Percentiles rank a stretch among this genome's conserved stretches.
Evolutionary conservation across 129 eudicot species (phyloP).

Genomic region (Deinandra increscens): DNA sequence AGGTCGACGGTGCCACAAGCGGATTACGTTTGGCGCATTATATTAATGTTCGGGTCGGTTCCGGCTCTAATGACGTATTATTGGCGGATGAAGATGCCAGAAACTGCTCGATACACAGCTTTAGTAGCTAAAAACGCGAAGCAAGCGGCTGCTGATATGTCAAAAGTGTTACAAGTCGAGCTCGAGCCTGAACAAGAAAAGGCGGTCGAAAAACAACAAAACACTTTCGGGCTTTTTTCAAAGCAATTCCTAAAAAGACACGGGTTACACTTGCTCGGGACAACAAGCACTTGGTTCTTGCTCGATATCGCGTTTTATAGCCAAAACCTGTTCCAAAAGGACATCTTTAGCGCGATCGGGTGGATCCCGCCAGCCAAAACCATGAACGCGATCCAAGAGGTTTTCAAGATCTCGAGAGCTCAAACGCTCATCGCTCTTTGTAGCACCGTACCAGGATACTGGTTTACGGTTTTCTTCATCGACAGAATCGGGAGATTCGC

Average conservation of each 20-base stretch:
- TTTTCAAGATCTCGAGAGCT: constrained; percentile 57
- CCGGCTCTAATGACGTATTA: constrained; percentile 69
- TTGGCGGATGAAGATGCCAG: constrained; percentile 91
- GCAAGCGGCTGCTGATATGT: constrained; percentile 75
- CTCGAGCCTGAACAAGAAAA: constrained; percentile 52
- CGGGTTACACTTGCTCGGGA: constrained; percentile 70
- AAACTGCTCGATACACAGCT: constrained; percentile 79
- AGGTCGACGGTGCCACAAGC: constrained; percentile 43
- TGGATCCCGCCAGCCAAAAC: constrained; percentile 56
- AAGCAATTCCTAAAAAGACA: constrained; percentile 50
- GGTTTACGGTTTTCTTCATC: constrained; percentile 67
- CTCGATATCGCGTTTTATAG: constrained; percentile 68
- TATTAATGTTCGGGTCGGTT: constrained; percentile 70
- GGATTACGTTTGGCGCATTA: constrained; percentile 64
- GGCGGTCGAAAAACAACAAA: constrained; percentile 3
- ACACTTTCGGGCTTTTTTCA: constrained; percentile 54
- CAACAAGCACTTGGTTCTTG: constrained; percentile 64
- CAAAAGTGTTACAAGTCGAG: constrained; percentile 63
- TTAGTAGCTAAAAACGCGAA: constrained; percentile 65
- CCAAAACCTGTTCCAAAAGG: constrained; percentile 69
- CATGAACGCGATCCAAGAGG: constrained; percentile 64
- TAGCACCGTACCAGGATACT: constrained; percentile 77
- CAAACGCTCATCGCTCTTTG: constrained; percentile 73
- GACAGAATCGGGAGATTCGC: constrained; percentile 59
- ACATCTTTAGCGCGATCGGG: constrained; percentile 59